Evolutionary conservation across 495 filamentous ascomycete genomes (phyloP), one percentile per base, ranked within the genome.

Genomic region (Hyaloscypha hepaticicola): DNA sequence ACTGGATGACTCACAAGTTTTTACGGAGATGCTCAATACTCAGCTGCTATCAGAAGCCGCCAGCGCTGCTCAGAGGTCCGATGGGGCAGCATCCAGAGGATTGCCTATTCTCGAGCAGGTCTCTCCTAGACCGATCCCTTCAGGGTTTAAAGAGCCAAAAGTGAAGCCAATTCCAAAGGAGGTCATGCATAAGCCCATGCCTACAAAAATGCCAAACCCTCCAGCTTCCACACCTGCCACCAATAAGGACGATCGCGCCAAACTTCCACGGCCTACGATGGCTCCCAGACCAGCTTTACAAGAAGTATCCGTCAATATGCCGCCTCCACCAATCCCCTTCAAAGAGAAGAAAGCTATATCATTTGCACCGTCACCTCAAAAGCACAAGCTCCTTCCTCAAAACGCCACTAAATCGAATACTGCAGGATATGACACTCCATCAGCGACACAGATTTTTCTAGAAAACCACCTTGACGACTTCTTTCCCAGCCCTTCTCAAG

Each of bases 401-500:
- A 22, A 22, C 12, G 33, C 24, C 48, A 22, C 26, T 21, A 21
- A 31, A 38, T 22, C 9, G n/a, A 41, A 1, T 14, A 53, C 25
- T 12, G 3, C 51, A 53, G 2, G 41, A 61, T 49, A 28, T 21
- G 11, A 6, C 14, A 24, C 34, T 21, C 76, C 77, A 1, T 72
- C 73, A 7, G 76, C 73, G 59, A 82, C 80, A 0, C 79, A 82
- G 62, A 60, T 74, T 11, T 81, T 83, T 41, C 58, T 83, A 22
- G 69, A 78, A 41, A 56, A 68, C n/a, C 70, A 83, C 57, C 62
- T 82, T 9, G 79, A 82, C 56, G 77, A 81, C 24, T 74, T 80
- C n/a, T 76, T 82, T 28, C 80, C 80, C 0, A 77, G 75, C 19
- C 75, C 78, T 8, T 79, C 79, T 0, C 82, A 84, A 66, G 76